phyloP scores from a whole-genome alignment of 208 protist genomes.

The Phytomonas francai region DNA sequence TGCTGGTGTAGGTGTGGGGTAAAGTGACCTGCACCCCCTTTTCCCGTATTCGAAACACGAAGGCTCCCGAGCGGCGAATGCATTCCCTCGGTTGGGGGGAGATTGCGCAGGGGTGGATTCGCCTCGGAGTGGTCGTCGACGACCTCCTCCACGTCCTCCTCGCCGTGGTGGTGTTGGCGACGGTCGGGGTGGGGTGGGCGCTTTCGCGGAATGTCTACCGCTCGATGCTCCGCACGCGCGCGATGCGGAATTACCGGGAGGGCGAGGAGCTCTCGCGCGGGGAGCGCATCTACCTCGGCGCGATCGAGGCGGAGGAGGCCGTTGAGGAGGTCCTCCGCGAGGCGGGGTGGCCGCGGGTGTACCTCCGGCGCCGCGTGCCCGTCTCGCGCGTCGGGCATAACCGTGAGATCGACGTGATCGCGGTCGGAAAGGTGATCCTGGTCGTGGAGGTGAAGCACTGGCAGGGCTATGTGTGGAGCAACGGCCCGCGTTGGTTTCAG shows the following conservation, averaged over 20 bases:
- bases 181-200: slow-evolving; percentile 28
- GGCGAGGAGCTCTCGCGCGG: slow-evolving; percentile 20
- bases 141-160: slow-evolving; percentile 35
- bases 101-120: not conserved
- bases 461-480: slow-evolving; percentile 84
- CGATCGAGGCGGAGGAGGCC: slow-evolving; percentile 68
- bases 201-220: slow-evolving; percentile 48
- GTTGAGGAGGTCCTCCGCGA: slow-evolving; percentile 57
- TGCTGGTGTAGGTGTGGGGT: not conserved
- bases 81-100: not conserved
- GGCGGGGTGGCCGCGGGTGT: slow-evolving; percentile 72
- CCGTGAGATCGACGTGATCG: slow-evolving; percentile 86
- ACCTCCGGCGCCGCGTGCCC: slow-evolving; percentile 66
- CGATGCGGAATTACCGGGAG: slow-evolving; percentile 30
- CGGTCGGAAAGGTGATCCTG: slow-evolving; percentile 65
- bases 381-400: slow-evolving; percentile 75
- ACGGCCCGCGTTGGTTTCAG: slow-evolving; percentile 80
- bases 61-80: not conserved
- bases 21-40: not conserved
- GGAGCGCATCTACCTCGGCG: slow-evolving; percentile 31
- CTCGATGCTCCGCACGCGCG: slow-evolving; percentile 30
- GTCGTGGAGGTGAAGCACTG: slow-evolving; percentile 89
- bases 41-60: not conserved
- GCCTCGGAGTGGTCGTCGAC: slow-evolving; percentile 11
- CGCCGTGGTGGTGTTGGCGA: slow-evolving; percentile 22